Base-by-base conservation (phyloP, 306 rosid genomes). In the Corylus americana region DNA sequence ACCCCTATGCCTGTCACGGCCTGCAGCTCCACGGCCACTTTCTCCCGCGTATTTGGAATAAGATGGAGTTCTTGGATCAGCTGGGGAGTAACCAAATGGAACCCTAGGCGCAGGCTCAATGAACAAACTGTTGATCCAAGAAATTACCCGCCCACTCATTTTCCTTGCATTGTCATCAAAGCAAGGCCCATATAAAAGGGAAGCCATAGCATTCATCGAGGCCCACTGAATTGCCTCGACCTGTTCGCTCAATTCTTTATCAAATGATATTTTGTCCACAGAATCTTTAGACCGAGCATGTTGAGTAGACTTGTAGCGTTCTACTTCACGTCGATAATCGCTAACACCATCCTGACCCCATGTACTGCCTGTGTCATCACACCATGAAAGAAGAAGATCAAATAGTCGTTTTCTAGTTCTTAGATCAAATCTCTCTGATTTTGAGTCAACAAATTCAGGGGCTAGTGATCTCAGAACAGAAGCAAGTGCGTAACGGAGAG, bases 211-310 rank as follows among this genome's bases (percentile, higher is more conserved):
- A 87, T 88, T 93, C 97, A 96, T 86, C 77, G 98, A 96, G 63
- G 99, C 96, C 99, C 99, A 93, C 88, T 96, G 99, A 83, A 96
- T 96, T 78, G 97, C 98, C 85, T 96, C 99, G 79, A 96, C 83
- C 79, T 93, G 99, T 87, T 96, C 99, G 81, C 88, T 88, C 83
- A 96, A 80, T 85, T 96, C 99, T 89, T 96, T 96, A 87, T 96
- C 99, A 83, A 96, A 93, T 53, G 90, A 91, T 86, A 93, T 81
- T 88, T 93, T 96, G 86, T 96, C 99, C 20, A 93, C 97, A 50
- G 99, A 96, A 87, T 96, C 99, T 85, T 96, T 96, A 63, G 99
- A 93, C 58, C 98, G 88, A 68, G 91, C 90, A 90, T 96, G 92
- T 80, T 96, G 99, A 87, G 99, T 90, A 77, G 99, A 96, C 80